Percentiles rank a stretch among this genome's conserved stretches.
phyloP scores from a whole-genome alignment of 306 rosid species.

The Acacia melanoxylon region DNA sequence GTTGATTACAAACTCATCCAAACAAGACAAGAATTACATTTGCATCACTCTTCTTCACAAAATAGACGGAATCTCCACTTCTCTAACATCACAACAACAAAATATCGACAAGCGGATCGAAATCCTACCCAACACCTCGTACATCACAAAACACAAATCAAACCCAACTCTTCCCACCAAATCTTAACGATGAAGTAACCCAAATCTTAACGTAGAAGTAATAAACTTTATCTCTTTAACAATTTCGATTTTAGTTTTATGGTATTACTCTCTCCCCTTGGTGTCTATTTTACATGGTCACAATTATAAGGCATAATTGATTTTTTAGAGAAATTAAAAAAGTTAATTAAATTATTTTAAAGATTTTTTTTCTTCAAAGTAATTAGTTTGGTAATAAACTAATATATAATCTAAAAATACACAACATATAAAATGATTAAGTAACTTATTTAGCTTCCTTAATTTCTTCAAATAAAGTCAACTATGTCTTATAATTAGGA shows the following conservation, averaged over 20 bases:
- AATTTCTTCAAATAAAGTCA: no score
- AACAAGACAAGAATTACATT: background rate
- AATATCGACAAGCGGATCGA: background rate
- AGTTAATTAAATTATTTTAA: no score
- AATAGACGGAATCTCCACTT: background rate
- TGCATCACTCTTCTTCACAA: background rate
- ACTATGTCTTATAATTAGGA: no score
- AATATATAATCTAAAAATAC: no score
- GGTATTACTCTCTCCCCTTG: background rate
- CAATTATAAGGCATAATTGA: no score
- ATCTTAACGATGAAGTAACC: background rate
- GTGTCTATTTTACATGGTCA: no score
- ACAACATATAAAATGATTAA: no score
- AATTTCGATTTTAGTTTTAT: background rate
- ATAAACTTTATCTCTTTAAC: background rate
- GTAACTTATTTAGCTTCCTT: no score
- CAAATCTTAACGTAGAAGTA: background rate
- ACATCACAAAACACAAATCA: background rate
- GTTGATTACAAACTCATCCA: background rate
- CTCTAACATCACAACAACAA: background rate
- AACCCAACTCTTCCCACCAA: background rate
- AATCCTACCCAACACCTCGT: background rate
- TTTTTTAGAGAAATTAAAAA: no score
- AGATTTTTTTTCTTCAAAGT: no score
- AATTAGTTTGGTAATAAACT: no score